Evolutionary conservation across 1,284 basidiomycete genomes (phyloP).

Genomic region (Fomitopsis schrenkii): DNA sequence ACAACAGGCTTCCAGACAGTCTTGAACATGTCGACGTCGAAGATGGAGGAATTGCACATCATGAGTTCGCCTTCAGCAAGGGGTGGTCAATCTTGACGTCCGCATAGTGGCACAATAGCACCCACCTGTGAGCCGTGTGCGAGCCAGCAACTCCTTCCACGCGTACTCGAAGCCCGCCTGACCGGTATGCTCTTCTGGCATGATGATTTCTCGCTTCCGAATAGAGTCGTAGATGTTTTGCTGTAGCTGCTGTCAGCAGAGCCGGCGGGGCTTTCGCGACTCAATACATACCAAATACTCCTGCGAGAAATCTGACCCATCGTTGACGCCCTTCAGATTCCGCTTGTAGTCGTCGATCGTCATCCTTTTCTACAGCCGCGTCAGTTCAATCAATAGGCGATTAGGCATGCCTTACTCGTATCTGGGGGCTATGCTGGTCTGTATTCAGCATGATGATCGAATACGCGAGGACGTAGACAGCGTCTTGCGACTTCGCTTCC

Average conservation of each 20-base stretch:
- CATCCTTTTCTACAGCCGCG: conserved; percentile 80
- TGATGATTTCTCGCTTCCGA: conserved; percentile 90
- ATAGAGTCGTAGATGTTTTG: conserved; percentile 92
- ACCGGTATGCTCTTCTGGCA: conserved; percentile 98
- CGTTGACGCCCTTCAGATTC: conserved; percentile 94
- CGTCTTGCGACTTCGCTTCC: conserved; percentile 90
- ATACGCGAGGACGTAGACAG: conserved; percentile 92
- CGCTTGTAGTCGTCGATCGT: conserved; percentile 90
- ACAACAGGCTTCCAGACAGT: conserved; percentile 90
- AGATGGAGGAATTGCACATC: conserved; percentile 73
- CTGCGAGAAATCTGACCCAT: conserved; percentile 77
- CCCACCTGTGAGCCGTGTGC: conserved; percentile 78
- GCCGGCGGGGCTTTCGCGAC: not conserved
- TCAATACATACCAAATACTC: conserved; percentile 72
- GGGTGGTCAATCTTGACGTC: conserved; percentile 5
- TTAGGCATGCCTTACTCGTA: conserved; percentile 55
- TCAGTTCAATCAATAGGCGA: conserved; percentile 10
- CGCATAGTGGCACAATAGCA: not conserved
- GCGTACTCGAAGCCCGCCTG: conserved; percentile 98
- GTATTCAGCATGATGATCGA: conserved; percentile 99
- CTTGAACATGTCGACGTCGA: conserved; percentile 94
- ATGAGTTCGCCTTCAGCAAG: conserved; percentile 64
- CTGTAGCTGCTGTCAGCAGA: conserved; percentile 35
- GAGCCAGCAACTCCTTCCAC: conserved; percentile 92
- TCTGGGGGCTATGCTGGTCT: conserved; percentile 96